phyloP scores from a whole-genome alignment of 495 filamentous ascomycete species.

The Aspergillus cavernicola region DNA sequence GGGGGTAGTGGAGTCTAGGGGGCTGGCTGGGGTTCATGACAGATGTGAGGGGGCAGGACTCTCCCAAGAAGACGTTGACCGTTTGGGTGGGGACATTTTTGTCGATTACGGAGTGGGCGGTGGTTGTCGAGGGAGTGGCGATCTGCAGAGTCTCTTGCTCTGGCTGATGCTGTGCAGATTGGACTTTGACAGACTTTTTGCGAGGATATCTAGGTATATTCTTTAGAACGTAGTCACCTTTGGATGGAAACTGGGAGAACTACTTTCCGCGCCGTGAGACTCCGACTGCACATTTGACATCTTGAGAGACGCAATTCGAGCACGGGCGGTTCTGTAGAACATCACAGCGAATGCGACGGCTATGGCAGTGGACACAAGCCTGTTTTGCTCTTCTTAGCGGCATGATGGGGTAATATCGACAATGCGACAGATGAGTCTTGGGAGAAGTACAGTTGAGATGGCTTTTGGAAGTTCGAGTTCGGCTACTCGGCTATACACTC shows the following conservation, averaged over 20 bases:
- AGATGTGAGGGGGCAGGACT: conserved; percentile 40
- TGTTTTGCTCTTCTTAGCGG: conserved; percentile 31
- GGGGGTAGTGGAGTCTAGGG: conserved; percentile 31
- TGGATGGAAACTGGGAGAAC: neutral
- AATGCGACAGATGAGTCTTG: neutral
- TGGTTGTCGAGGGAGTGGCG: neutral
- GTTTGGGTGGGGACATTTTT: neutral
- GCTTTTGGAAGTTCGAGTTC: neutral
- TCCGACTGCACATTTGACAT: conserved; percentile 38
- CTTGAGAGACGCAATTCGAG: conserved; percentile 39
- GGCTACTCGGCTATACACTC: conserved; percentile 13
- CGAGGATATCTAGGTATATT: conserved; percentile 27
- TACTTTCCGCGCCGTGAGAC: conserved; percentile 45
- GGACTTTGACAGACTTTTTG: conserved; percentile 7
- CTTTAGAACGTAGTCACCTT: no score
- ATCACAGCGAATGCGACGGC: conserved; percentile 45
- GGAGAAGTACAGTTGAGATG: neutral
- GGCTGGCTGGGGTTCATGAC: conserved; percentile 35
- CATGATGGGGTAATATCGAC: no score
- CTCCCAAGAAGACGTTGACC: conserved; percentile 40
- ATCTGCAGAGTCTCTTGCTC: neutral
- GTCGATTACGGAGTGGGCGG: neutral
- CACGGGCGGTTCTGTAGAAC: conserved; percentile 43
- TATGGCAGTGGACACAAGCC: conserved; percentile 45
- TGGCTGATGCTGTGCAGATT: neutral